Conservation (phyloP, 1,284 basidiomycete species). For the Heliocybe sulcata region DNA sequence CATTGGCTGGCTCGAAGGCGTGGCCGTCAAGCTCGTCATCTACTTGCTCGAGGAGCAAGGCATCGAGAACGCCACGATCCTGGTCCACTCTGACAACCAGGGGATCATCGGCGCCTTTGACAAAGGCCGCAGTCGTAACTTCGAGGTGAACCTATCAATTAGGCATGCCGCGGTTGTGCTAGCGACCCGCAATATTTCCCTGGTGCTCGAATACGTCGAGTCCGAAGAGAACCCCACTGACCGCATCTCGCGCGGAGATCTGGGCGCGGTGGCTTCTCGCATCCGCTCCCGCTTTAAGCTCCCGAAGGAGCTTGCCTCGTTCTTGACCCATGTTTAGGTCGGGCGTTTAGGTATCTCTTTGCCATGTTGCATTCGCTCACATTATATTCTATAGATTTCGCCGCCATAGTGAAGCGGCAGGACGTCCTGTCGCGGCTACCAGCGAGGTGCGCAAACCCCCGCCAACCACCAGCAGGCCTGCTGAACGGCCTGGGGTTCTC, state of each 20-base stretch:
- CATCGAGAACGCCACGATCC: too few relatives aligned
- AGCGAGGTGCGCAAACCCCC: not conserved
- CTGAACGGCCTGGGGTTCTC: too few relatives aligned
- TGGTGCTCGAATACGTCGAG: slow-evolving; percentile 19
- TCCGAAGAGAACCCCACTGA: slow-evolving; percentile 25
- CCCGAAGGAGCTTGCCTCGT: not conserved
- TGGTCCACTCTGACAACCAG: too few relatives aligned
- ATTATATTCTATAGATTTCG: too few relatives aligned
- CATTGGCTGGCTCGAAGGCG: not conserved
- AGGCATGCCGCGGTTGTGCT: slow-evolving; percentile 17
- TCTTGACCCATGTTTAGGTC: not conserved
- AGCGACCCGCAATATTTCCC: slow-evolving; percentile 14
- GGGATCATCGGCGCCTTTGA: slow-evolving; percentile 27
- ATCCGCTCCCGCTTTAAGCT: not conserved
- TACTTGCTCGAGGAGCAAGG: too few relatives aligned
- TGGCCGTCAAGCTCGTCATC: too few relatives aligned
- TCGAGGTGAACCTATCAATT: slow-evolving; percentile 25
- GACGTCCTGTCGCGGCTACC: not conserved
- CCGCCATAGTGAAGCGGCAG: not conserved
- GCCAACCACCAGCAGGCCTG: not conserved
- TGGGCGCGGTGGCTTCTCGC: not conserved
- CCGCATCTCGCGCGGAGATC: slow-evolving; percentile 23
- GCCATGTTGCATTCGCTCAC: too few relatives aligned
- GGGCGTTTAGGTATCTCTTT: too few relatives aligned
- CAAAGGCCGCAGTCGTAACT: slow-evolving; percentile 24